These are phyloP conservation scores for Pythium volutum DNA, from an alignment of 352 stramenopile species.

Conservation along the genomic window DNA sequence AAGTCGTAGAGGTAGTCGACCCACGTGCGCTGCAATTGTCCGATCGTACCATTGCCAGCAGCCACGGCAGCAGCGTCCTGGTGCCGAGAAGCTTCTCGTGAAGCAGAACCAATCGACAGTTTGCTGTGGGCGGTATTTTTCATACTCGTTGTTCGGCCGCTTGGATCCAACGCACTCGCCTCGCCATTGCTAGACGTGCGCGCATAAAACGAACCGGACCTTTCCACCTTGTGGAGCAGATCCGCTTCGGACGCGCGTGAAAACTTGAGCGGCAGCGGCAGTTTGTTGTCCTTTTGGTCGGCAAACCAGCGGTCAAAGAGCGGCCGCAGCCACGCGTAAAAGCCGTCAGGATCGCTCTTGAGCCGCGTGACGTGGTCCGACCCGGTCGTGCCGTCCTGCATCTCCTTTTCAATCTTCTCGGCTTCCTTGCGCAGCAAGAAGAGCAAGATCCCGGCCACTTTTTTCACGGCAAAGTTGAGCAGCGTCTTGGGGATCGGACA, in stretches of 20 bases:
- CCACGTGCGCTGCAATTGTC: conserved; percentile 14
- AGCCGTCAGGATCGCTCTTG: conserved; percentile 61
- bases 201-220: conserved; percentile 11
- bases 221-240: conserved; percentile 3
- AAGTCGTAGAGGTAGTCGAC: conserved; percentile 71
- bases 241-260: conserved; percentile 10
- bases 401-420: conserved; percentile 65
- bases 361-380: conserved; percentile 67
- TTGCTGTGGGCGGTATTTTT: neutral
- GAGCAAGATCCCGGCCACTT: conserved; percentile 70
- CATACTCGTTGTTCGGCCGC: neutral
- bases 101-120: neutral
- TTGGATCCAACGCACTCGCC: neutral
- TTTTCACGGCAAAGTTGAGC: conserved; percentile 84
- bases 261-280: conserved; percentile 34
- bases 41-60: too few relatives aligned
- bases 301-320: conserved; percentile 69
- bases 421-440: conserved; percentile 76
- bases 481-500: conserved; percentile 64
- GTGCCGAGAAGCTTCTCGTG: neutral
- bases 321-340: conserved; percentile 69
- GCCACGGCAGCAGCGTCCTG: neutral
- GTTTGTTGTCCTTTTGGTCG: conserved; percentile 32
- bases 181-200: conserved; percentile 6
- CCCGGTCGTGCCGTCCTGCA: conserved; percentile 32